These are phyloP conservation scores for Lagenidium giganteum DNA, from an alignment of 352 stramenopile genomes.

Conservation along the genomic window DNA sequence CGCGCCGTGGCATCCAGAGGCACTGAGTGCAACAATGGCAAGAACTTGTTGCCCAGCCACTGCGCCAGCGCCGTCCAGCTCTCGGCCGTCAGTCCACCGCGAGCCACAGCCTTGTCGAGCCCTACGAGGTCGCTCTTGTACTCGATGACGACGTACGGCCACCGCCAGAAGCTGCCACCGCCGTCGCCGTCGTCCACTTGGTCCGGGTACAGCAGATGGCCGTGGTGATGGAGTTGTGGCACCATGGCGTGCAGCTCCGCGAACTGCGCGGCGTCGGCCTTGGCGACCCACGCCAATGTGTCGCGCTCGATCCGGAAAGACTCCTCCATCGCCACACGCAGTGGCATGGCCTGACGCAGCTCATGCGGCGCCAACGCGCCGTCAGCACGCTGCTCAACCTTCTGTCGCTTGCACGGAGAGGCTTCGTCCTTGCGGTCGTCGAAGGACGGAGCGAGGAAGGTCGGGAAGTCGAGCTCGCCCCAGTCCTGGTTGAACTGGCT, in stretches of 20 bases:
- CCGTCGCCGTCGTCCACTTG: conserved; percentile 65
- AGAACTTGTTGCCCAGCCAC: conserved; percentile 61
- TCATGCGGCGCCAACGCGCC: conserved; percentile 37
- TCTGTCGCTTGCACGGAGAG: background rate
- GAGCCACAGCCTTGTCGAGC: conserved; percentile 44
- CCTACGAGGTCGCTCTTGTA: conserved; percentile 47
- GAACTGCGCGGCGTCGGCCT: background rate
- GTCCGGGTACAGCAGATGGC: conserved; percentile 49
- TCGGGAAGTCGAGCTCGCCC: conserved; percentile 71
- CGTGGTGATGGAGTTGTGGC: conserved; percentile 39
- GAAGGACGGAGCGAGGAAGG: conserved; percentile 59
- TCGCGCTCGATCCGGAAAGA: conserved; percentile 67
- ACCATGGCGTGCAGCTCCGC: conserved; percentile 23
- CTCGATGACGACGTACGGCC: conserved; percentile 78
- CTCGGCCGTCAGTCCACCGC: conserved; percentile 34
- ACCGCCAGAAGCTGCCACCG: conserved; percentile 74
- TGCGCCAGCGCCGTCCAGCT: conserved; percentile 46
- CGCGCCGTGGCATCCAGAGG: conserved; percentile 31
- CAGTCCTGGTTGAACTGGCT: conserved; percentile 82
- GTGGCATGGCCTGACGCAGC: conserved; percentile 44
- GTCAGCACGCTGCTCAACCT: conserved; percentile 39
- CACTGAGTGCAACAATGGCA: conserved; percentile 57
- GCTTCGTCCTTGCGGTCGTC: conserved; percentile 2
- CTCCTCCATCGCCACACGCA: conserved; percentile 75
- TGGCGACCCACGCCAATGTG: conserved; percentile 16